These are phyloP conservation scores for Yamadazyma ubonensis DNA, from an alignment of 805 yeast genomes.

Conservation along the genomic window DNA sequence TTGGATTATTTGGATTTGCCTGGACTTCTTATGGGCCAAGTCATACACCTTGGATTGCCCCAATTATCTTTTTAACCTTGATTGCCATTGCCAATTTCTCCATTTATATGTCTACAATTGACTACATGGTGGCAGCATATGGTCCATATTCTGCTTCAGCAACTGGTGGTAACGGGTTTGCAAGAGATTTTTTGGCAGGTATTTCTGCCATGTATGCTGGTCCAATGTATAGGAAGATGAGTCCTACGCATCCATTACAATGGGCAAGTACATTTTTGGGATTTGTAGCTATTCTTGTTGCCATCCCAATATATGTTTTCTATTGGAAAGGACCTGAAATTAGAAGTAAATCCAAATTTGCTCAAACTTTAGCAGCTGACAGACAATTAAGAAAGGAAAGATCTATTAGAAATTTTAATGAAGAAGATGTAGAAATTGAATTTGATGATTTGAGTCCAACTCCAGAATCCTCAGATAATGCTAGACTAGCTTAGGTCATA, in stretches of 20 bases:
- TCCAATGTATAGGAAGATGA: constrained; percentile 37
- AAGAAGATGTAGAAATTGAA: constrained; percentile 13
- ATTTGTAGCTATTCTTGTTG: constrained; percentile 32
- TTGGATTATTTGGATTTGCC: constrained; percentile 42
- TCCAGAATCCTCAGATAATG: constrained; percentile 7
- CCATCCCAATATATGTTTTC: constrained; percentile 36
- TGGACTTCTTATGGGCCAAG: constrained; percentile 43
- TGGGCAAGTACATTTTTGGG: constrained; percentile 42
- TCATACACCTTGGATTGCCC: constrained; percentile 41
- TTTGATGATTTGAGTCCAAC: constrained; percentile 10
- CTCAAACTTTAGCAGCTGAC: constrained; percentile 36
- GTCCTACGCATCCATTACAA: constrained; percentile 27
- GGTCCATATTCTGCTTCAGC: constrained; percentile 45
- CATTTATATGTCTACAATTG: constrained; percentile 45
- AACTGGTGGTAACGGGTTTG: constrained; percentile 44
- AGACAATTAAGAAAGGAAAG: constrained; percentile 15
- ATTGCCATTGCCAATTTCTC: constrained; percentile 42
- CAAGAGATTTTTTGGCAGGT: constrained; percentile 43
- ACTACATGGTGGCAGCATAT: constrained; percentile 43
- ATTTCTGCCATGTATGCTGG: constrained; percentile 37
- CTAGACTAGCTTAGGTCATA: neutral
- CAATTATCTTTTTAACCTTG: constrained; percentile 35
- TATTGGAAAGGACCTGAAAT: constrained; percentile 41
- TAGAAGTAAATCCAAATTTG: constrained; percentile 34
- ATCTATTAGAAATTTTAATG: constrained; percentile 2